Evolutionary conservation across 2,329 filamentous ascomycete species (phyloP), one percentile per base, ranked within the genome.

Genomic region (Tricladium varicosporioides): DNA sequence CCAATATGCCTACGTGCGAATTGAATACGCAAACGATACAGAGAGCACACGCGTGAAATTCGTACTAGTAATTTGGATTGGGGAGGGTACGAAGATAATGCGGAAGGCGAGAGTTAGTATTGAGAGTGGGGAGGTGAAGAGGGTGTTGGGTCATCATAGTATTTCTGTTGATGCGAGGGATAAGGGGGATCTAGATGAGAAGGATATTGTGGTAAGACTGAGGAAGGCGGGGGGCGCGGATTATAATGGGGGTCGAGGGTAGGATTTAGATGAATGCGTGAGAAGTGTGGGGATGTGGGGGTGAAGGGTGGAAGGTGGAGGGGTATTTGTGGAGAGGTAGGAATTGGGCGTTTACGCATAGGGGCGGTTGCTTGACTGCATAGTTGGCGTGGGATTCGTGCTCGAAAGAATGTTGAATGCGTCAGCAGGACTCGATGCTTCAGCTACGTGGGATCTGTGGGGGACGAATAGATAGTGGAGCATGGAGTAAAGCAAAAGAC

Each of bases 11-110:
- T 88, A 88, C 74, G 81, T 77, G 64, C 81, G 84, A 31, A 75
- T 87, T 70, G 84, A 88, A 75, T 84, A 89, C 71, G 85, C 85
- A 69, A 89, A 88, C 74, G 86, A 89, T 71, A 82, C 82, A 62
- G 86, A 89, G 76, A 83, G 79, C 73, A 85, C 76, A 68, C 77
- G 86, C 40, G 81, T 87, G 68, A 89, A 89, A 74, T 89, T 89
- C 69, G 80, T 76, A 49, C 77, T 89, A 49, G 74, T 88, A 32
- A 79, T 87, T 62, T 89, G 86, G 86, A 87, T 87, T 70, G 86
- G 86, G 69, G 77, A 80, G 71, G 70, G 74, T 58, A 85, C 84
- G 1, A 83, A 82, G 72, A 80, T 88, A 57, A 88, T 89, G 86
- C 80, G 85, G 64, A 87, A 87, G 72, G 86, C 85, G 9, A 79